Conservation (phyloP, 192 early-diverging fungal genomes). For the Entomortierella parvispora region DNA sequence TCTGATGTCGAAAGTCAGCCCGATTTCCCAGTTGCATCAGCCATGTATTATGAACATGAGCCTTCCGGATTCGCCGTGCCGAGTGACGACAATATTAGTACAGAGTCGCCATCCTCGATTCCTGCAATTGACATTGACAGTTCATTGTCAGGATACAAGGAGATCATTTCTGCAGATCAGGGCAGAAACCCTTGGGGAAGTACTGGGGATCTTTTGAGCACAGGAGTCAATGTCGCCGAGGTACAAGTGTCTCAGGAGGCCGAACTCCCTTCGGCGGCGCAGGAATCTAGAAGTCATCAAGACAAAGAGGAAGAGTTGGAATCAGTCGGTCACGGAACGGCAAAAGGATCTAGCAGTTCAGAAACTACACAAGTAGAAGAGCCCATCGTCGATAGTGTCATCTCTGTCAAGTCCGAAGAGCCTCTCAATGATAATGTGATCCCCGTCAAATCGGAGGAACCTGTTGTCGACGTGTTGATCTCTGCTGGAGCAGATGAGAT, state of each 20-base stretch:
- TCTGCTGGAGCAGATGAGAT: too few species aligned
- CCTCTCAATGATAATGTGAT: too few species aligned
- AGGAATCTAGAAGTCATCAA: neutral
- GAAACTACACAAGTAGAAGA: too few species aligned
- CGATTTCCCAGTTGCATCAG: slow-evolving; percentile 29
- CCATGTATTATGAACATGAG: slow-evolving; percentile 39
- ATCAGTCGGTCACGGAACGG: too few species aligned
- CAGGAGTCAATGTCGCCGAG: neutral
- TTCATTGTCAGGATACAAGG: slow-evolving; percentile 50
- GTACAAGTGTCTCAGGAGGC: too few species aligned
- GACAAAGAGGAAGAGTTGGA: neutral
- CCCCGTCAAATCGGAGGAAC: too few species aligned
- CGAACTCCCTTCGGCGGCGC: too few species aligned
- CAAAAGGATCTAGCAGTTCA: too few species aligned
- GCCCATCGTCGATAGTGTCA: too few species aligned
- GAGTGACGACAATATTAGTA: slow-evolving; percentile 27
- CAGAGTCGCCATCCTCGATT: neutral
- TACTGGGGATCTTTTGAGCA: slow-evolving; percentile 15
- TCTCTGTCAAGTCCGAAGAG: too few species aligned
- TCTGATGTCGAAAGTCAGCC: slow-evolving; percentile 48
- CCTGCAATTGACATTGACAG: neutral
- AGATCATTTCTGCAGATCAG: slow-evolving; percentile 48
- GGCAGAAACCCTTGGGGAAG: slow-evolving; percentile 51
- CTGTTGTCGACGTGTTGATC: too few species aligned
- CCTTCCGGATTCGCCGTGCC: slow-evolving; percentile 23